These are phyloP conservation scores for Penicillium sp. DNA, from an alignment of 2,329 filamentous ascomycete genomes.

Conservation along the genomic window DNA sequence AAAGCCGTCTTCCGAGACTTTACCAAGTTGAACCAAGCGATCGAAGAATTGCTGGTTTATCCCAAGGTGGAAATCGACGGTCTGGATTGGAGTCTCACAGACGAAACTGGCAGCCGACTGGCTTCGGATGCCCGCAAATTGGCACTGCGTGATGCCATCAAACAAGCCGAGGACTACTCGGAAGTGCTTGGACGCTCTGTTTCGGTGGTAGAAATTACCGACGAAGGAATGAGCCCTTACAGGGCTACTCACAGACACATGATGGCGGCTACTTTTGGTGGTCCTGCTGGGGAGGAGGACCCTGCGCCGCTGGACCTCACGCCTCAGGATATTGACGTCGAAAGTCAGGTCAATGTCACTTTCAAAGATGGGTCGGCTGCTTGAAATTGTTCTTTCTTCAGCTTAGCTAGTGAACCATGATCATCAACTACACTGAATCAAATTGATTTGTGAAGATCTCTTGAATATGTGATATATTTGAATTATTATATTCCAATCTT, in stretches of 20 bases:
- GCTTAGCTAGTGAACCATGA: not conserved
- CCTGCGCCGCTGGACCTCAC: conserved; percentile 11
- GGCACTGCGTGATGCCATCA: conserved; percentile 26
- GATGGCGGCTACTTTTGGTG: not conserved
- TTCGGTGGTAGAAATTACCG: conserved; percentile 13
- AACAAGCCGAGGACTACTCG: conserved; percentile 25
- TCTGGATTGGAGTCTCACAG: conserved; percentile 27
- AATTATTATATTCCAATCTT: not conserved
- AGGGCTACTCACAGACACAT: not conserved
- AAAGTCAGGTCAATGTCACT: conserved; percentile 6
- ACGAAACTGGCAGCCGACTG: conserved; percentile 19
- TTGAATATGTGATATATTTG: not conserved
- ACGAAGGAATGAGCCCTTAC: conserved; percentile 6
- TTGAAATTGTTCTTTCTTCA: too few relatives aligned
- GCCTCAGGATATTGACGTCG: conserved; percentile 11
- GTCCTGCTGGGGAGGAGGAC: not conserved
- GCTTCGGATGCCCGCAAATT: conserved; percentile 20
- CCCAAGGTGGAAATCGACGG: conserved; percentile 22
- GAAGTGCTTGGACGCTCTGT: conserved; percentile 20
- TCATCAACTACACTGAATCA: not conserved
- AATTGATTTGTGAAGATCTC: not conserved
- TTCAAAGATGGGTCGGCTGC: not conserved
- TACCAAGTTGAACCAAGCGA: conserved; percentile 17
- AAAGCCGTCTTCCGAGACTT: conserved; percentile 28
- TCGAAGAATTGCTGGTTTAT: conserved; percentile 16